Percentiles rank a stretch among this genome's conserved stretches.
phyloP scores from a whole-genome alignment of 1,139 yeast genomes.

The Arxiozyma slooffiae region DNA sequence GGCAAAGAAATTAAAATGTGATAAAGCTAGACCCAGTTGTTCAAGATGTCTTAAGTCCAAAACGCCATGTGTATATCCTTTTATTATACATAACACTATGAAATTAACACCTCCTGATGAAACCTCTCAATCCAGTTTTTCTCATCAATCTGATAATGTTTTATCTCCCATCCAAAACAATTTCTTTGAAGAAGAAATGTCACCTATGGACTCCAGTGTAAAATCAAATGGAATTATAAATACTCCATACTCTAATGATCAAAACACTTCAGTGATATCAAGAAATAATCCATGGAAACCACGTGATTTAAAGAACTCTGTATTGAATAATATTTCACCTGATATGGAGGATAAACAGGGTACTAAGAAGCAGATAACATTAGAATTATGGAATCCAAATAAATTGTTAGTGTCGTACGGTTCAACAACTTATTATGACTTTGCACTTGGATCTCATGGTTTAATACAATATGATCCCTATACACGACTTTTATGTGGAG shows the following conservation, averaged over 20 bases:
- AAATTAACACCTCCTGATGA: slow-evolving; percentile 2
- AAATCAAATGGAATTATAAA: not conserved
- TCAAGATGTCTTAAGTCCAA: slow-evolving; percentile 10
- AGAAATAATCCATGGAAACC: not conserved
- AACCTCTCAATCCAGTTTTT: not conserved
- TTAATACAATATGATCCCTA: slow-evolving; percentile 13
- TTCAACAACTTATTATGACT: slow-evolving; percentile 13
- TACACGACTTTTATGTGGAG: slow-evolving; percentile 11
- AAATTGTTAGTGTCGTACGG: slow-evolving; percentile 13
- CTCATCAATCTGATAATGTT: not conserved
- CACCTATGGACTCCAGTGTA: not conserved
- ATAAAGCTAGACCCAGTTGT: slow-evolving; percentile 15
- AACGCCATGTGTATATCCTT: slow-evolving; percentile 9
- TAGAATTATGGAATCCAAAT: slow-evolving; percentile 12
- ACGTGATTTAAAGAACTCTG: no score
- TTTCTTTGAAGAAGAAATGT: not conserved
- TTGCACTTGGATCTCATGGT: slow-evolving; percentile 13
- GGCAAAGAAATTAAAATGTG: slow-evolving; percentile 14
- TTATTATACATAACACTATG: not conserved
- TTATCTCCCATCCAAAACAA: not conserved
- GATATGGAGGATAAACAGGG: not conserved
- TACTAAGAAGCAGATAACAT: not conserved
- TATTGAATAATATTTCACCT: not conserved
- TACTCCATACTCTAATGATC: not conserved
- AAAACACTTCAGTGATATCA: not conserved